A percentile compares a stretch with the other conserved stretches of the same genome.
Evolutionary conservation across 441 rosid species (phyloP).

Genomic region (Euphorbia celastroides): DNA sequence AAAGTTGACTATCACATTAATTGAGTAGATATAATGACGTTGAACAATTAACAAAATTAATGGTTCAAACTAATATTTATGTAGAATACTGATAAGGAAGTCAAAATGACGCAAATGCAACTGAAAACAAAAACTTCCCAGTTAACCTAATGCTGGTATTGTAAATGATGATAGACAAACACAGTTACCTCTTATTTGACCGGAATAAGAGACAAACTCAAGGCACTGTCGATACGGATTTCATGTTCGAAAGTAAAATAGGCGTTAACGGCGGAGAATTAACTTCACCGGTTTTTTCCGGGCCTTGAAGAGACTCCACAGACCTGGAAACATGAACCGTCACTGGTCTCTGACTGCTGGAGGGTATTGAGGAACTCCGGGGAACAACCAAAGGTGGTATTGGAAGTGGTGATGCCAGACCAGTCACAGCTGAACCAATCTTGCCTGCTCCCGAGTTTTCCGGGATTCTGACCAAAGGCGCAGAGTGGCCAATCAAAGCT

Average conservation of each 20-base stretch:
- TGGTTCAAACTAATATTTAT: no score
- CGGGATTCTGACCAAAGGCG: constrained; percentile 35
- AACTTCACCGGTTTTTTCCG: constrained; percentile 37
- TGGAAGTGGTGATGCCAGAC: constrained; percentile 68
- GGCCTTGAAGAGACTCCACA: constrained; percentile 33
- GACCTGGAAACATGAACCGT: constrained; percentile 42
- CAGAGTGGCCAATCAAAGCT: neutral
- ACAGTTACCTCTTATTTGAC: constrained; percentile 57
- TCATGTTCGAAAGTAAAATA: constrained; percentile 45
- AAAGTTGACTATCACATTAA: neutral
- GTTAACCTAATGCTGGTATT: neutral
- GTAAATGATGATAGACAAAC: neutral
- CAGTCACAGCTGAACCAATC: constrained; percentile 32
- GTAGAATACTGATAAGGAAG: no score
- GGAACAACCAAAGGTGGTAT: constrained; percentile 58
- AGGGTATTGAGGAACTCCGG: constrained; percentile 83
- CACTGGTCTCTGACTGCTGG: constrained; percentile 69
- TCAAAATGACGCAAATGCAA: no score
- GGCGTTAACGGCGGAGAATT: constrained; percentile 83
- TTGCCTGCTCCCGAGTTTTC: constrained; percentile 38
- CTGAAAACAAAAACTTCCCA: neutral
- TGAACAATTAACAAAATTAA: no score
- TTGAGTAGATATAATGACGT: neutral
- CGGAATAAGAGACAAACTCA: constrained; percentile 39
- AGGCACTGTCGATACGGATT: constrained; percentile 33